Percentiles rank a stretch among this genome's conserved stretches.
These are phyloP conservation scores for Diutina scorzettiae DNA, from an alignment of 1,139 yeast species.

Conservation along the genomic window DNA sequence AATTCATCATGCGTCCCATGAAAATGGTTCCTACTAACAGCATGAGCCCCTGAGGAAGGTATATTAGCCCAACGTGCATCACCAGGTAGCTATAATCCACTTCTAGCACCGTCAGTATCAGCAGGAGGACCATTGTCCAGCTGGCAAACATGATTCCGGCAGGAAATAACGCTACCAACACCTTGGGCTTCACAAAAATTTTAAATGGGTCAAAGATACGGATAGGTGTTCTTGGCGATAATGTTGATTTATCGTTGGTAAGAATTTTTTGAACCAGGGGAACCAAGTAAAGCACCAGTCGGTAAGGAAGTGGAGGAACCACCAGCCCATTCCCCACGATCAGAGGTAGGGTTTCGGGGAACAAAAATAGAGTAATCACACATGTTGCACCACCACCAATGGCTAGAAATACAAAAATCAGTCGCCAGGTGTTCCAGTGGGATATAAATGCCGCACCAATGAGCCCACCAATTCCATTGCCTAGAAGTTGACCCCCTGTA, in stretches of 20 bases:
- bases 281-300: conserved; percentile 16
- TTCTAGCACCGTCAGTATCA: conserved; percentile 22
- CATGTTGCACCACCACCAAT: conserved; percentile 40
- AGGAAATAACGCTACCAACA: conserved; percentile 19
- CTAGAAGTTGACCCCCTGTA: conserved; percentile 44
- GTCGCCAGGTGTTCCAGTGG: conserved; percentile 1
- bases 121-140: conserved; percentile 27
- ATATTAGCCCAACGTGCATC: conserved; percentile 26
- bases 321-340: conserved; percentile 46
- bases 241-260: conserved; percentile 18
- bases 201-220: conserved; percentile 20
- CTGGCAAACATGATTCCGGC: conserved; percentile 24
- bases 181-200: conserved; percentile 16
- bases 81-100: conserved; percentile 21
- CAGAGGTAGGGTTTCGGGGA: conserved; percentile 66
- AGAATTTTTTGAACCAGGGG: conserved; percentile 16
- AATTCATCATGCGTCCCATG: conserved; percentile 19
- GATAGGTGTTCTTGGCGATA: conserved; percentile 13
- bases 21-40: conserved; percentile 21
- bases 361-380: conserved; percentile 21
- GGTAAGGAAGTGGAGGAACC: conserved; percentile 15
- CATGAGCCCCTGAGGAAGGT: conserved; percentile 27
- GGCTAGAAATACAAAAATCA: conserved; percentile 52
- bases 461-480: conserved; percentile 4
- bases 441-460: not conserved